A percentile compares a stretch with the other conserved stretches of the same genome.
Conservation (phyloP, 2,329 filamentous ascomycete species). For the Neoascochyta sp. region DNA sequence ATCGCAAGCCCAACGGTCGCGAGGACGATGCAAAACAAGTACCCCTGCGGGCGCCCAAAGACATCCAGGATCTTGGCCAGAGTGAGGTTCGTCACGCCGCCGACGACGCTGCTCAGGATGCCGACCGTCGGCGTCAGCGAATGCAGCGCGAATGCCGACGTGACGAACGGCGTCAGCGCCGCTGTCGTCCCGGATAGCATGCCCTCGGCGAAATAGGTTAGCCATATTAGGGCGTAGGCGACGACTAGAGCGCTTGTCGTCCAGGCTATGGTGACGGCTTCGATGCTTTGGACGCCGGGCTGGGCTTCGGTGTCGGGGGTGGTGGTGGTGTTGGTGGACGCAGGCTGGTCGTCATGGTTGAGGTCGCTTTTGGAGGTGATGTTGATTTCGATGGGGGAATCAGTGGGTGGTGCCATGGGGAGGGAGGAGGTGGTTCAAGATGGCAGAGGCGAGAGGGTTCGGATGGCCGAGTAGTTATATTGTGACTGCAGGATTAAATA, state of each 20-base stretch:
- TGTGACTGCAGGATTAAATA: too few species aligned
- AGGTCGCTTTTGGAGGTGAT: too few species aligned
- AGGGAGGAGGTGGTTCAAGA: too few species aligned
- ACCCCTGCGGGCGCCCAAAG: constrained; percentile 39
- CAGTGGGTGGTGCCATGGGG: too few species aligned
- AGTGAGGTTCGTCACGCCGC: constrained; percentile 34
- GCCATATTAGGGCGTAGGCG: constrained; percentile 5
- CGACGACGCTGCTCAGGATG: constrained; percentile 33
- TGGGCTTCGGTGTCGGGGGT: constrained; percentile 1
- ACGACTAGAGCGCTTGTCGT: constrained; percentile 1
- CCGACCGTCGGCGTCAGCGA: constrained; percentile 32
- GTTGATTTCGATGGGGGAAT: too few species aligned
- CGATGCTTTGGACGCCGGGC: constrained; percentile 6
- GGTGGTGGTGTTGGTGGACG: background rate
- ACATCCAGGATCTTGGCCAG: constrained; percentile 41
- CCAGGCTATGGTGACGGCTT: constrained; percentile 9
- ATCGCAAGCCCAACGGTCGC: constrained; percentile 50
- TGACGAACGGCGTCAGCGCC: constrained; percentile 39
- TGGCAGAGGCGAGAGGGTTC: too few species aligned
- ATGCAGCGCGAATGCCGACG: constrained; percentile 31
- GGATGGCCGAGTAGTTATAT: too few species aligned
- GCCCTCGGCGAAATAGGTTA: constrained; percentile 44
- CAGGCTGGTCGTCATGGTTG: too few species aligned
- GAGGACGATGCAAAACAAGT: constrained; percentile 19
- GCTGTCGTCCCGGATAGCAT: constrained; percentile 40